These are phyloP conservation scores for Harrya chromipes DNA, from an alignment of 768 basidiomycete species.

Conservation along the genomic window DNA sequence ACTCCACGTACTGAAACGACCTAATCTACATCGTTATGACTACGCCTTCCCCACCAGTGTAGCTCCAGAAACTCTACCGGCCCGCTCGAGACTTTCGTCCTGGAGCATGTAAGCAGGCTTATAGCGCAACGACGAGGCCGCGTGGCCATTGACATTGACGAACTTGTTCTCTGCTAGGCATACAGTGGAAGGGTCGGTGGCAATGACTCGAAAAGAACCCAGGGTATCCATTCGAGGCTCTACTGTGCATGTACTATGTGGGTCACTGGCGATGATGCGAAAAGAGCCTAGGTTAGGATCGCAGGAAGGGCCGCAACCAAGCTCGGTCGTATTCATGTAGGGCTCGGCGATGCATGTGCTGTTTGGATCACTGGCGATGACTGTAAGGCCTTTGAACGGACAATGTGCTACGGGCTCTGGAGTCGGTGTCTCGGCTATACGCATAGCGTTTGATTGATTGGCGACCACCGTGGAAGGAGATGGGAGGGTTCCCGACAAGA, in stretches of 20 bases:
- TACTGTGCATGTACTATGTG: conserved; percentile 14
- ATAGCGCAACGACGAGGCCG: conserved; percentile 39
- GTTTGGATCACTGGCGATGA: conserved; percentile 21
- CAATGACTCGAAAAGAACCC: conserved; percentile 18
- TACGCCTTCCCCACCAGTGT: conserved; percentile 9
- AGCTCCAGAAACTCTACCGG: conserved; percentile 48
- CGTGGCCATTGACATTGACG: neutral
- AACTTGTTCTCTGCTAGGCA: conserved; percentile 15
- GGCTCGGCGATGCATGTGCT: conserved; percentile 18
- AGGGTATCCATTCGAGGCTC: conserved; percentile 9
- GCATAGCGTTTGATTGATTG: conserved; percentile 16
- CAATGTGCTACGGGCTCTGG: neutral
- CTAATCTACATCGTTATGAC: neutral
- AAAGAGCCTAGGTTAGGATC: conserved; percentile 10
- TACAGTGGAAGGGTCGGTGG: conserved; percentile 18
- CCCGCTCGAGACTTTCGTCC: conserved; percentile 73
- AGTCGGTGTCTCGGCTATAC: conserved; percentile 10
- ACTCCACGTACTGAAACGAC: neutral
- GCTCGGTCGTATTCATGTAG: neutral
- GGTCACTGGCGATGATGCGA: conserved; percentile 17
- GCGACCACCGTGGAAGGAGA: conserved; percentile 23
- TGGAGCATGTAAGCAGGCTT: conserved; percentile 78
- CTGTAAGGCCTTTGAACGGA: conserved; percentile 5
- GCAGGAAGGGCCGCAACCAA: neutral
- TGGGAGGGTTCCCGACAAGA: conserved; percentile 10